phyloP scores from a whole-genome alignment of 202 grass and related monocot genomes.

The Elaeis oleifera region DNA sequence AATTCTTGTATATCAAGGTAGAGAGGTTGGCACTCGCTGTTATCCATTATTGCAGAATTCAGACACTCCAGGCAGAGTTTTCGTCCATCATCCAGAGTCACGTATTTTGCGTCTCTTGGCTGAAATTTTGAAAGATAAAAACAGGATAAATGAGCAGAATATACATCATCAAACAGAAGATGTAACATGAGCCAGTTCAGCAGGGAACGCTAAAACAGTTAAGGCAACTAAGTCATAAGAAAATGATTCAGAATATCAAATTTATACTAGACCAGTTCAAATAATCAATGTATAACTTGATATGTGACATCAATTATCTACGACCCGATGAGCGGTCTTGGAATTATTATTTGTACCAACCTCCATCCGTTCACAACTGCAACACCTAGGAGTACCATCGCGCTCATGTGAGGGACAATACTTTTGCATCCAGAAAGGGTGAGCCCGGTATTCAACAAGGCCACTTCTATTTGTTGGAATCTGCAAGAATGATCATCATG shows the following conservation, averaged over 20 bases:
- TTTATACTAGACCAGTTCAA: too few species aligned
- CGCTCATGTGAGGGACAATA: constrained; percentile 82
- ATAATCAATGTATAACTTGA: too few species aligned
- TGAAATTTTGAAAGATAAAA: constrained; percentile 21
- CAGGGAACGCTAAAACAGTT: too few species aligned
- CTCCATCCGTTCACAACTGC: constrained; percentile 94
- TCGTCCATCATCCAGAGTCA: constrained; percentile 86
- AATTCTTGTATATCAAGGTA: constrained; percentile 95
- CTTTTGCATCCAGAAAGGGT: constrained; percentile 88
- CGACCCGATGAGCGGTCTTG: background rate
- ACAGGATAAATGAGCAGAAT: background rate
- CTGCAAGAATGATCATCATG: constrained; percentile 20
- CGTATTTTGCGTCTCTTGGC: constrained; percentile 64
- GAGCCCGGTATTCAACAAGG: constrained; percentile 63
- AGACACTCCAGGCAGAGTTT: constrained; percentile 90
- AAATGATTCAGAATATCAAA: too few species aligned
- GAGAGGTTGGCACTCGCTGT: constrained; percentile 73
- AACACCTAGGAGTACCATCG: constrained; percentile 77
- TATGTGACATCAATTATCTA: background rate
- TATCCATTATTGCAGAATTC: constrained; percentile 79
- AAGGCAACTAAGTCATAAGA: too few species aligned
- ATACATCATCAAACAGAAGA: too few species aligned
- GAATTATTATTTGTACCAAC: constrained; percentile 26
- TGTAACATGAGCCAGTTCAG: too few species aligned
- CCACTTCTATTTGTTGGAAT: constrained; percentile 63